These are phyloP conservation scores for Yamadazyma sp. DNA, from an alignment of 1,139 yeast genomes.

Conservation along the genomic window DNA sequence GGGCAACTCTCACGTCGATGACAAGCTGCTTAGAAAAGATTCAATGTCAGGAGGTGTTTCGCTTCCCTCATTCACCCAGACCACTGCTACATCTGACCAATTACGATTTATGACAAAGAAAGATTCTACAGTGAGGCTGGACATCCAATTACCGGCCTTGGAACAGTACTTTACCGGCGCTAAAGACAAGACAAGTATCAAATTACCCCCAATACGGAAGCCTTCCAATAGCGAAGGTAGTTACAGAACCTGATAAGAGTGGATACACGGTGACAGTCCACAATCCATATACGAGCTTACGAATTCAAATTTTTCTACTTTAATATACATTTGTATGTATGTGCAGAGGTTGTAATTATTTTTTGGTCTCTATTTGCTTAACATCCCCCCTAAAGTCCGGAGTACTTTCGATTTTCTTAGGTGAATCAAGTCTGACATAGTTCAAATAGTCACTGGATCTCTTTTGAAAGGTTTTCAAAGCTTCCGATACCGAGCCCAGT, in stretches of 20 bases:
- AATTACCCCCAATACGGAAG: conserved; percentile 18
- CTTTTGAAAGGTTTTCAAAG: conserved; percentile 11
- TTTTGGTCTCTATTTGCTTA: neutral
- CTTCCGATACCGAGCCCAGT: conserved; percentile 10
- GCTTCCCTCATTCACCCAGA: too few species aligned
- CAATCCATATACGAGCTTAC: conserved; percentile 1
- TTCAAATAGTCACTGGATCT: conserved; percentile 44
- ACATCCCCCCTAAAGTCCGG: conserved; percentile 27
- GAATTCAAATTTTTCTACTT: neutral
- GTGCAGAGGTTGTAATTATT: neutral
- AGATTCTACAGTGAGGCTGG: neutral
- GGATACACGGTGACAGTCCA: neutral
- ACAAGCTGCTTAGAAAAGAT: neutral
- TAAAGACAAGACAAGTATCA: conserved; percentile 8
- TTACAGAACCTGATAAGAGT: neutral
- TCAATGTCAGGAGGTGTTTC: neutral
- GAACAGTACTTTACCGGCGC: conserved; percentile 15
- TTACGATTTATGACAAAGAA: neutral
- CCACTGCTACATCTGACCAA: too few species aligned
- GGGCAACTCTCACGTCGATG: conserved; percentile 1
- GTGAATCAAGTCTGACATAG: conserved; percentile 10
- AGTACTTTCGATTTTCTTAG: conserved; percentile 28
- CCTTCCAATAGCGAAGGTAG: neutral
- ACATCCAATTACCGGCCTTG: conserved; percentile 18
- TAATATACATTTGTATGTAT: neutral